Evolutionary conservation across 176 grass and related monocot genomes (phyloP).

Genomic region (Phoenix dactylifera): DNA sequence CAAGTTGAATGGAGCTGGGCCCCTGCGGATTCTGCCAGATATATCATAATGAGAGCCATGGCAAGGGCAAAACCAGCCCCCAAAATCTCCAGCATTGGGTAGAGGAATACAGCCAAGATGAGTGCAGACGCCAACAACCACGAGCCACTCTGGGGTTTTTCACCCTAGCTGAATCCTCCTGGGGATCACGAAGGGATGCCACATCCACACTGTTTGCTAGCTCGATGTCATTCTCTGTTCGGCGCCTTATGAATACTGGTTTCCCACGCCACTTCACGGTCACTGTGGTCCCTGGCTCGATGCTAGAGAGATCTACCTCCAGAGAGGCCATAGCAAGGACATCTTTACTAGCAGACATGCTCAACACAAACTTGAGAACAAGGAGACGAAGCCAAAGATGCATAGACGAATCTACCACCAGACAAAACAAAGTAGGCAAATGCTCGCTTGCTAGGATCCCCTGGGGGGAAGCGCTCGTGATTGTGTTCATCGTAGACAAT

Average conservation of each 20-base stretch:
- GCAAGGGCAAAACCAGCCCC: conserved; percentile 13
- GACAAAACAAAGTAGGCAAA: conserved; percentile 14
- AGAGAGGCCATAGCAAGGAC: conserved; percentile 9
- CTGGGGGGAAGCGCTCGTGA: conserved; percentile 7
- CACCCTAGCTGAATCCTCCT: conserved; percentile 7
- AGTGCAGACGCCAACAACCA: conserved; percentile 14
- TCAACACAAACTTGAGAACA: conserved; percentile 11
- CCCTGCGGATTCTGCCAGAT: conserved; percentile 10
- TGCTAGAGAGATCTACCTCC: conserved; percentile 13
- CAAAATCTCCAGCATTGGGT: conserved; percentile 17
- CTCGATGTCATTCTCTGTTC: conserved; percentile 1
- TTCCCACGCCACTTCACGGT: conserved; percentile 16
- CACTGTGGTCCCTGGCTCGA: conserved; percentile 5
- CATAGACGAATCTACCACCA: conserved; percentile 13
- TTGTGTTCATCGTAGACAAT: conserved; percentile 14
- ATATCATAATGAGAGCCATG: conserved; percentile 17
- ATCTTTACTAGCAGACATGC: conserved; percentile 18
- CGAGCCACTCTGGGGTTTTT: conserved; percentile 10
- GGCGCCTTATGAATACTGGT: conserved; percentile 12
- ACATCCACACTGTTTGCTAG: conserved; percentile 1
- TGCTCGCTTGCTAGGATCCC: conserved; percentile 13
- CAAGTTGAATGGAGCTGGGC: conserved; percentile 13
- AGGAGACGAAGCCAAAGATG: conserved; percentile 12
- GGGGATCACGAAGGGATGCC: conserved; percentile 10
- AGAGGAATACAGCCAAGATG: conserved; percentile 13